These are phyloP conservation scores for Dissophora globulifera DNA, from an alignment of 192 early-diverging fungal genomes.

Conservation along the genomic window DNA sequence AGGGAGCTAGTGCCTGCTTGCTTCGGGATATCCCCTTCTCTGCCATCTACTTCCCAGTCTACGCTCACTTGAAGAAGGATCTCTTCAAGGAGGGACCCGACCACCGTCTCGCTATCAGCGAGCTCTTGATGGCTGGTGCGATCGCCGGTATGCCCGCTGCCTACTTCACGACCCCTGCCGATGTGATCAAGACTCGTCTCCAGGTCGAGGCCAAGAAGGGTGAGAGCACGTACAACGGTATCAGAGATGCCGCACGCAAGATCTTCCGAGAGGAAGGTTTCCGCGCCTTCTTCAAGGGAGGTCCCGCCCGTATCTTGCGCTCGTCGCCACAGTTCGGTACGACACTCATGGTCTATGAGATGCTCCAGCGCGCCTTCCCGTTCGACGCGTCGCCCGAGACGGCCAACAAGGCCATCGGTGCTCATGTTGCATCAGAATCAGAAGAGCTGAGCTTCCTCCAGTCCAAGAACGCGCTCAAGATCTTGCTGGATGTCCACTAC, in stretches of 20 bases:
- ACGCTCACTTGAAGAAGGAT: conserved; percentile 96
- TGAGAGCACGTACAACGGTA: conserved; percentile 87
- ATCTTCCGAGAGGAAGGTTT: conserved; percentile 93
- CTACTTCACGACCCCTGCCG: conserved; percentile 96
- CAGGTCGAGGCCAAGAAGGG: conserved; percentile 93
- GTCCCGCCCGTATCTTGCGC: conserved; percentile 89
- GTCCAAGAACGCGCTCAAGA: conserved; percentile 67
- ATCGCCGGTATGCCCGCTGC: conserved; percentile 97
- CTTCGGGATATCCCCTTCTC: conserved; percentile 97
- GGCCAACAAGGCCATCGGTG: conserved; percentile 17
- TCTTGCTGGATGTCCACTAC: conserved; percentile 60
- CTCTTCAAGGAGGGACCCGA: conserved; percentile 86
- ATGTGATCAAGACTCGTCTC: conserved; percentile 98
- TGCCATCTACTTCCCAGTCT: conserved; percentile 96
- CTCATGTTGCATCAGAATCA: conserved; percentile 19
- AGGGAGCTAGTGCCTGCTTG: conserved; percentile 92
- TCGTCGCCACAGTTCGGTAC: conserved; percentile 98
- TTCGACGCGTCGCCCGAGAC: conserved; percentile 48
- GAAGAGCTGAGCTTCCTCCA: conserved; percentile 55
- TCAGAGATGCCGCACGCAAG: conserved; percentile 86
- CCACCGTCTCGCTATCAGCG: conserved; percentile 71
- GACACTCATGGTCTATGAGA: conserved; percentile 94
- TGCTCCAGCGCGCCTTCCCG: conserved; percentile 78
- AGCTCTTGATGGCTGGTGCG: conserved; percentile 89
- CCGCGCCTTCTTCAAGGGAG: conserved; percentile 97